Conservation (phyloP, 768 basidiomycete species). For the Naematelia encephala region DNA sequence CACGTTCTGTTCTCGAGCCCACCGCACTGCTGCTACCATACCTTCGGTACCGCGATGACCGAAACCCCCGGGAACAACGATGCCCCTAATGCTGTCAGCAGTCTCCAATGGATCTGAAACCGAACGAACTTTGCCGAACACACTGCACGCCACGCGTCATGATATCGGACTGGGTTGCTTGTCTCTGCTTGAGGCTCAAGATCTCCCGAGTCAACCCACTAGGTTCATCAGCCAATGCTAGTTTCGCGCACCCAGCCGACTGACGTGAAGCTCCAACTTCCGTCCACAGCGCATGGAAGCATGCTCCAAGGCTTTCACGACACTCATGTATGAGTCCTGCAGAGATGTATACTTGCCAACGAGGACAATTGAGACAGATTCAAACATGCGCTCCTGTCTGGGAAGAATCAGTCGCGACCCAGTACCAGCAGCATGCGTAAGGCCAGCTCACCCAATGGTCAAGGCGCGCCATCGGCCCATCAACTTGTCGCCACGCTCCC, state of each 20-base stretch:
- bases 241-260: slow-evolving; percentile 33
- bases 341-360: slow-evolving; percentile 97
- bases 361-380: slow-evolving; percentile 80
- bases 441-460: slow-evolving; percentile 65
- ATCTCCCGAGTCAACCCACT: slow-evolving; percentile 97
- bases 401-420: slow-evolving; percentile 7
- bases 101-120: slow-evolving; percentile 1
- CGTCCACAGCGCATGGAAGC: slow-evolving; percentile 87
- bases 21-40: slow-evolving; percentile 97
- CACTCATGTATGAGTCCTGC: slow-evolving; percentile 98
- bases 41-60: slow-evolving; percentile 90
- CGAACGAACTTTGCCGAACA: slow-evolving; percentile 75
- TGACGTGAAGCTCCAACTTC: slow-evolving; percentile 74
- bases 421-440: background rate
- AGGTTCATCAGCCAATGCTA: slow-evolving; percentile 7
- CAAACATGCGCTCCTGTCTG: slow-evolving; percentile 91
- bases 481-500: slow-evolving; percentile 64
- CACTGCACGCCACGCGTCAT: slow-evolving; percentile 90
- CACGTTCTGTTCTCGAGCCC: slow-evolving; percentile 88
- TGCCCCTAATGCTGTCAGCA: slow-evolving; percentile 62
- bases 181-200: slow-evolving; percentile 77
- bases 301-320: slow-evolving; percentile 93
- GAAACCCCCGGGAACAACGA: slow-evolving; percentile 96
- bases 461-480: slow-evolving; percentile 74
- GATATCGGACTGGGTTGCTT: slow-evolving; percentile 78